phyloP scores from a whole-genome alignment of 31 red algal genomes.

The Porphyra umbilicalis region DNA sequence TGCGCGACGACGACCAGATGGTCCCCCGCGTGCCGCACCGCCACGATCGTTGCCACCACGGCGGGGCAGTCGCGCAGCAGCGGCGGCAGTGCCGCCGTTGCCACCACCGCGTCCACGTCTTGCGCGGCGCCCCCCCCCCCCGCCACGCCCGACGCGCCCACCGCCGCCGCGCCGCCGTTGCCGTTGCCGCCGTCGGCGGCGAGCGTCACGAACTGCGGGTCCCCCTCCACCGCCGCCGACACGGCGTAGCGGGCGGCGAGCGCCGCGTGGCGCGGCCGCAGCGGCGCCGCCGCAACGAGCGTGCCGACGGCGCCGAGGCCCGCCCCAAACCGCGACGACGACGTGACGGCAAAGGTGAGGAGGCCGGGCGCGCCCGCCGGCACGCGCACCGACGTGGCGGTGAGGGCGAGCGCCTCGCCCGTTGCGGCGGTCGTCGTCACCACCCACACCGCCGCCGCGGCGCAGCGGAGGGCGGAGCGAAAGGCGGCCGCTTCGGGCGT shows the following conservation, averaged over 20 bases:
- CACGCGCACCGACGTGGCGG: conserved; percentile 33
- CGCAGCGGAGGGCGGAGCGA: conserved; percentile 10
- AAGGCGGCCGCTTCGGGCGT: background rate
- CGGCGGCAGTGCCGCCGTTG: background rate
- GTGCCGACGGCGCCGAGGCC: conserved; percentile 29
- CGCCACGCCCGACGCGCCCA: background rate
- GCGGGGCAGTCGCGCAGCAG: background rate
- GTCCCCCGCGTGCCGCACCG: background rate
- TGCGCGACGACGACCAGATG: background rate
- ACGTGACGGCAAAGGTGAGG: conserved; percentile 20
- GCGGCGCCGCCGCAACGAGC: conserved; percentile 10
- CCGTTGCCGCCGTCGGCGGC: background rate
- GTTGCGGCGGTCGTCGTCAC: conserved; percentile 13
- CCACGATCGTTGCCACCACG: background rate
- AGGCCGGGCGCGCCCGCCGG: conserved; percentile 7
- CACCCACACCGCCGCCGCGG: conserved; percentile 36
- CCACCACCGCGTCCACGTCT: background rate
- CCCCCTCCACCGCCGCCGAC: conserved; percentile 4
- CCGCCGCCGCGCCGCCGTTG: no score
- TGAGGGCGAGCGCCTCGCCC: conserved; percentile 12
- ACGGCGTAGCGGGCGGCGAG: conserved; percentile 10
- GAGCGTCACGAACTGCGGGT: background rate
- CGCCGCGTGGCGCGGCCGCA: conserved; percentile 4
- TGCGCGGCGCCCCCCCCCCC: background rate
- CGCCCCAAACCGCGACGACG: conserved; percentile 28